These are phyloP conservation scores for Aspergillus affinis DNA, from an alignment of 495 filamentous ascomycete species.

Conservation along the genomic window DNA sequence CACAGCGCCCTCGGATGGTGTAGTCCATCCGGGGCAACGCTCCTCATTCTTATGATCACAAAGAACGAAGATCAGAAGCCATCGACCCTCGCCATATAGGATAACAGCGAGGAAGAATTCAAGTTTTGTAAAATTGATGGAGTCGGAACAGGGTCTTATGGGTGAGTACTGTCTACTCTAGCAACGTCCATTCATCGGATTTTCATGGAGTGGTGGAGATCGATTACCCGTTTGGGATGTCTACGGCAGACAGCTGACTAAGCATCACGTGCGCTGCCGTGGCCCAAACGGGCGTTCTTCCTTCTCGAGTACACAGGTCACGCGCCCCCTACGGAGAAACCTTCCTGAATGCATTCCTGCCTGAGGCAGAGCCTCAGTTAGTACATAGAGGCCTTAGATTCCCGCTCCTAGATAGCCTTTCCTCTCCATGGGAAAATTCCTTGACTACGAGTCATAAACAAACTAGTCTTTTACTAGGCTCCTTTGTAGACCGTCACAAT, in stretches of 20 bases:
- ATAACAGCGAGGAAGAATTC: not conserved
- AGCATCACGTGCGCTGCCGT: not conserved
- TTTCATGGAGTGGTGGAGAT: not conserved
- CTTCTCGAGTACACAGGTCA: too few relatives aligned
- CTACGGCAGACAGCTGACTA: not conserved
- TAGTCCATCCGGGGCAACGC: slow-evolving; percentile 51
- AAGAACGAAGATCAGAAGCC: not conserved
- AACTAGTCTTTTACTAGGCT: too few relatives aligned
- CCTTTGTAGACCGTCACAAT: too few relatives aligned
- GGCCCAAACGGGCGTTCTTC: too few relatives aligned
- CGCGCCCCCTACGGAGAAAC: too few relatives aligned
- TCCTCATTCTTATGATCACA: slow-evolving; percentile 33
- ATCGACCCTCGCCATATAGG: not conserved
- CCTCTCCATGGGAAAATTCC: too few relatives aligned
- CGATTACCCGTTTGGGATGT: not conserved
- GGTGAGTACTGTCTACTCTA: too few relatives aligned
- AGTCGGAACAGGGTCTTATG: not conserved
- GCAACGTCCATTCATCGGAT: not conserved
- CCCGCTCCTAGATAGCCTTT: too few relatives aligned
- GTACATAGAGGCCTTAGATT: too few relatives aligned
- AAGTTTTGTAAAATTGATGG: not conserved
- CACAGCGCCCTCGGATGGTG: slow-evolving; percentile 56
- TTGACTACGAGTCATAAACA: too few relatives aligned
- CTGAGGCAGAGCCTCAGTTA: too few relatives aligned
- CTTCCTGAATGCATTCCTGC: too few relatives aligned